phyloP scores from a whole-genome alignment of 805 yeast genomes.

The Saccharomyces kudriavzevii region DNA sequence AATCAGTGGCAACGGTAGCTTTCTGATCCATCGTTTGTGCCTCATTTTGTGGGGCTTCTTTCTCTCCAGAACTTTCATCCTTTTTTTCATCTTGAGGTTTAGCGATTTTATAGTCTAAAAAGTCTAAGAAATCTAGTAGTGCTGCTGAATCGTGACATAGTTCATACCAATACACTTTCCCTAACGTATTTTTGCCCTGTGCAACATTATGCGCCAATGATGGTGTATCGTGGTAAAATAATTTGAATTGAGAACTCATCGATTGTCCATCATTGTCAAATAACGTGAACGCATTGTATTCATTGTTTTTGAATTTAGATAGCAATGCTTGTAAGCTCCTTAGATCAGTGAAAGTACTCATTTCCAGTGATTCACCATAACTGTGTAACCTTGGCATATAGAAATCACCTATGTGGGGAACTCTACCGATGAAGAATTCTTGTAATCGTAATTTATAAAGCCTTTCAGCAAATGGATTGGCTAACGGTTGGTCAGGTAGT shows the following conservation, averaged over 20 bases:
- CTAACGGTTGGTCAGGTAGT: conserved; percentile 16
- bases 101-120: conserved; percentile 12
- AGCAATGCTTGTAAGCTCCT: conserved; percentile 9
- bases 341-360: conserved; percentile 15
- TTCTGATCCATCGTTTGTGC: not conserved
- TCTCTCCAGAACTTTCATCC: not conserved
- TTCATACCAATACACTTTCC: conserved; percentile 21
- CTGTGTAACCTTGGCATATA: conserved; percentile 22
- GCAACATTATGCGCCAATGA: conserved; percentile 12
- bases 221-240: conserved; percentile 21
- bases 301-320: conserved; percentile 9
- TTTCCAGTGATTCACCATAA: conserved; percentile 9
- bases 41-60: not conserved
- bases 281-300: conserved; percentile 9
- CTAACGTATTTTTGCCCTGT: conserved; percentile 2
- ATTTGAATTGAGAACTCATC: conserved; percentile 18
- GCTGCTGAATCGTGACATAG: conserved; percentile 17
- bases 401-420: conserved; percentile 25
- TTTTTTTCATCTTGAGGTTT: conserved; percentile 3
- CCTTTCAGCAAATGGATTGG: conserved; percentile 18
- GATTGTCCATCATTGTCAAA: conserved; percentile 16
- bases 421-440: conserved; percentile 22
- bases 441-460: conserved; percentile 18
- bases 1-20: not conserved
- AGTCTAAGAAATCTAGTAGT: conserved; percentile 12